Evolutionary conservation across 1,139 yeast species (phyloP), one percentile per base, ranked within the genome.

Genomic region (Candida sojae): DNA sequence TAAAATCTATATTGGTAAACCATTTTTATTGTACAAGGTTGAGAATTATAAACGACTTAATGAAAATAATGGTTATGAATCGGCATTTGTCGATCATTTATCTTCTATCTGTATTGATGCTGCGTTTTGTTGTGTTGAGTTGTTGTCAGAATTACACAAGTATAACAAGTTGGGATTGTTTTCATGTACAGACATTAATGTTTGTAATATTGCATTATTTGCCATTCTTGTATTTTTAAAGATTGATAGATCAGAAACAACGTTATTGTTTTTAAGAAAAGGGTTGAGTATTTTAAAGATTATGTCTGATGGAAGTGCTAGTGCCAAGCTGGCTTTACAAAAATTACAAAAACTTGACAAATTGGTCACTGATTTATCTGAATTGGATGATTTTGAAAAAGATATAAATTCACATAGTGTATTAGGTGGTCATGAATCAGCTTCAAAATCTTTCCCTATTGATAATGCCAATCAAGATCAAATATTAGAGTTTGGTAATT

Each of bases 61-160:
- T 26, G 43, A 46, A 12, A 42, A 44, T 17, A 47, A 45, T 31
- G 52, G 54, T 9, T 51, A 49, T 25, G 57, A 55, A 45, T 44
- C 55, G 3, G 51, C 53, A 5, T 56, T 56, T 44, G 55, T 58
- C 12, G 54, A 58, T 39, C 54, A 57, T 42, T 48, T 58, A 48
- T 52, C 61, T 4, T 56, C 61, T 1, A 53, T 57, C 6, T 58
- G 62, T 38, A 54, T 58, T 26, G 62, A 58, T 46, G 53, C 62
- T 6, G 62, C 62, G 5, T 58, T 56, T 37, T 53, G 57, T 38
- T 52, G 55, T 5, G 49, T 58, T 34, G 57, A 57, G 34, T 48
- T 58, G 21, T 48, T 58, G 12, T 51, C 57, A 1, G 51, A 53
- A 42, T 47, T 58, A 42, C 56, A 56, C 29, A 49, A 53, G 25